A percentile compares a stretch with the other conserved stretches of the same genome.
These are phyloP conservation scores for Talaromyces marneffei DNA, from an alignment of 2,329 filamentous ascomycete species.

Conservation along the genomic window DNA sequence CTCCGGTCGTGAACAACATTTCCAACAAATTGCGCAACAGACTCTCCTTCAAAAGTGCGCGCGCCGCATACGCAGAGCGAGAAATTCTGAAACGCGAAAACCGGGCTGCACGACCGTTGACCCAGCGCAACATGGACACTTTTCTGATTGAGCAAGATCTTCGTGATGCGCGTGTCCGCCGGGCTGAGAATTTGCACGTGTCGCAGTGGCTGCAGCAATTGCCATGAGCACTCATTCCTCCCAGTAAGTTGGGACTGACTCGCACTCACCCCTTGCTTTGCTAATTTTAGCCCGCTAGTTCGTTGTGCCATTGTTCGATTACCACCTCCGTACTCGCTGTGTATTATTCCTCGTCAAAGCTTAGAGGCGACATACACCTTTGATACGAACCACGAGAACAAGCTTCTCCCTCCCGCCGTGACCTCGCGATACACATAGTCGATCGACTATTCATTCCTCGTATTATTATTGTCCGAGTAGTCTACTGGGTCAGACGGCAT, in stretches of 20 bases:
- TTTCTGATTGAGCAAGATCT: conserved; percentile 31
- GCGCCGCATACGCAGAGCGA: conserved; percentile 30
- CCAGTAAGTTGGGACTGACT: not conserved
- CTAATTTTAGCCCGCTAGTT: not conserved
- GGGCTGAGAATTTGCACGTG: conserved; percentile 61
- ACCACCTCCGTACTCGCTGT: not conserved
- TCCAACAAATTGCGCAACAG: conserved; percentile 28
- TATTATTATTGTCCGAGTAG: not conserved
- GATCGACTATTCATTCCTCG: not conserved
- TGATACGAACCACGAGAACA: not conserved
- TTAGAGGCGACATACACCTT: not conserved
- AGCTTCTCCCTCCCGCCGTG: conserved; percentile 1
- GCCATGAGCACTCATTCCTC: conserved; percentile 56
- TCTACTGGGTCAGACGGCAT: not conserved
- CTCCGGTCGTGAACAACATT: conserved; percentile 21
- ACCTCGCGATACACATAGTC: not conserved
- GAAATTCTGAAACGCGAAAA: conserved; percentile 33
- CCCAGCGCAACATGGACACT: conserved; percentile 32
- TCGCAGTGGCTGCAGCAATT: conserved; percentile 66
- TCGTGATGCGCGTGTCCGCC: conserved; percentile 53
- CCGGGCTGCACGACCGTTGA: conserved; percentile 30
- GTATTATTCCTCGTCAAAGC: not conserved
- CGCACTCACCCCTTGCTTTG: not conserved
- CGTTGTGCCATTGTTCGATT: not conserved
- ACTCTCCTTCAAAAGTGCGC: conserved; percentile 27